A percentile compares a stretch with the other conserved stretches of the same genome.
Conservation (phyloP, 208 protist genomes). For the Tetramitus jugosus region DNA sequence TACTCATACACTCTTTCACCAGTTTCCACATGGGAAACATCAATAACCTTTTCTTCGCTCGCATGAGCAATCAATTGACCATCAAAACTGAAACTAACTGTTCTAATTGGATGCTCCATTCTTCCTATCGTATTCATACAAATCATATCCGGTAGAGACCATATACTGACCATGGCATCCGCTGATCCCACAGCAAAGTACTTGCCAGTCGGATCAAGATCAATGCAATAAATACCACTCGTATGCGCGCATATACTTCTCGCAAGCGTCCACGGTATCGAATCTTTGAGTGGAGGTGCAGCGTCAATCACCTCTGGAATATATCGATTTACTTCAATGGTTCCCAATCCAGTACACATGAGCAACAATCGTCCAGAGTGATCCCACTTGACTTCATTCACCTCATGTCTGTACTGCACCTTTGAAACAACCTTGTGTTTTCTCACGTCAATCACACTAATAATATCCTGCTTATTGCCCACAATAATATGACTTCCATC, state of each 20-base stretch:
- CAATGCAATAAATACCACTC: neutral
- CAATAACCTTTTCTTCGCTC: neutral
- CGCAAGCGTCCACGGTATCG: neutral
- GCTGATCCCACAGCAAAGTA: conserved; percentile 16
- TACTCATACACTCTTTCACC: neutral
- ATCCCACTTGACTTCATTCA: conserved; percentile 16
- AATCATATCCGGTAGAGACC: conserved; percentile 6
- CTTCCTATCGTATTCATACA: neutral
- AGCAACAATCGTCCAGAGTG: neutral
- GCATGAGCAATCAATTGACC: neutral
- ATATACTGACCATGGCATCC: neutral
- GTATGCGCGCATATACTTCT: neutral
- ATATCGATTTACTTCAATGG: conserved; percentile 1
- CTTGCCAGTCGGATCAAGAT: neutral
- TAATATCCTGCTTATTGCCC: neutral
- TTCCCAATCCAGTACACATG: neutral
- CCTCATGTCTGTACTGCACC: neutral
- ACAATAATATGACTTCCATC: neutral
- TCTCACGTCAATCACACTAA: neutral
- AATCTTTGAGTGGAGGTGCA: too few species aligned
- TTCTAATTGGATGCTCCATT: neutral
- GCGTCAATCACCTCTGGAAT: neutral
- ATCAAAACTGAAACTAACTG: neutral
- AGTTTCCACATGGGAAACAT: neutral
- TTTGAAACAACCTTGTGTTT: neutral